phyloP scores from a whole-genome alignment of 176 grass and related monocot species.

The Lolium perenne region DNA sequence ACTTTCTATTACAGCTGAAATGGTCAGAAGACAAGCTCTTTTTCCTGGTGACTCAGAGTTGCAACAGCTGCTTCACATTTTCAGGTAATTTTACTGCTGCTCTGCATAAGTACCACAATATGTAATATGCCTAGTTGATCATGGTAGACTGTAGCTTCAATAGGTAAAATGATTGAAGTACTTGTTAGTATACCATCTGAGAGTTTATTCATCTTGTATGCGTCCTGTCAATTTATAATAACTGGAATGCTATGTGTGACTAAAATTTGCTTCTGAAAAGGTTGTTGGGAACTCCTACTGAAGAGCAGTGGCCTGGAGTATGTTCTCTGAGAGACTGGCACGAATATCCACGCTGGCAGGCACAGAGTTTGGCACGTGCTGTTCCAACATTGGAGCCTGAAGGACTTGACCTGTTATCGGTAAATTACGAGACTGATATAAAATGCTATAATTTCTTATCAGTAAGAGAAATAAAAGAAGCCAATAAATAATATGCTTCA shows the following conservation, averaged over 20 bases:
- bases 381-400: conserved; percentile 75
- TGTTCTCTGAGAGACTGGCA: conserved; percentile 84
- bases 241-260: background rate
- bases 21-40: conserved; percentile 83
- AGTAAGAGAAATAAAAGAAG: no score
- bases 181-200: background rate
- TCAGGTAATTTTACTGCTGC: conserved; percentile 53
- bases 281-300: conserved; percentile 86
- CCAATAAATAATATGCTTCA: no score
- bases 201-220: background rate
- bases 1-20: conserved; percentile 78
- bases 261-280: conserved; percentile 41
- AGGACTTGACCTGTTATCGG: conserved; percentile 78
- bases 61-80: conserved; percentile 97
- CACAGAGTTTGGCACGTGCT: conserved; percentile 60
- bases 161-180: background rate
- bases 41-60: conserved; percentile 93
- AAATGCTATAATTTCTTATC: background rate
- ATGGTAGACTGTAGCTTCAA: background rate
- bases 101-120: background rate
- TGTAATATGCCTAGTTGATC: background rate
- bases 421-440: conserved; percentile 41
- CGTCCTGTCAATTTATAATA: background rate
- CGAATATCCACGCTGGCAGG: conserved; percentile 82
- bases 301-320: conserved; percentile 90